These are phyloP conservation scores for Aureobasidium pullulans DNA, from an alignment of 2,329 filamentous ascomycete species.

Conservation along the genomic window DNA sequence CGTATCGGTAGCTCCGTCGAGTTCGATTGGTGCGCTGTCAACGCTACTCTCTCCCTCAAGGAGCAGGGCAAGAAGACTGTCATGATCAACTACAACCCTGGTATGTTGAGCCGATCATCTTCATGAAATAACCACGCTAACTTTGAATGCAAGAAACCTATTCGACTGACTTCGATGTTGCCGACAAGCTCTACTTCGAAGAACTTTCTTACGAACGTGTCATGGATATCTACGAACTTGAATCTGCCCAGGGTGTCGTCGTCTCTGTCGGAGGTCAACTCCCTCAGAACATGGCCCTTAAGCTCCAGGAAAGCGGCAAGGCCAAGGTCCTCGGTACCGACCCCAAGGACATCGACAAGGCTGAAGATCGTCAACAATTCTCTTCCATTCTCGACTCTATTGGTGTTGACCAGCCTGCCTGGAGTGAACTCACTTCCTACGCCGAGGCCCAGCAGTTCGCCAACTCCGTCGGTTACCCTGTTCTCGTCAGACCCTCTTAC, in stretches of 20 bases:
- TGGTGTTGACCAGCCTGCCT: slow-evolving; percentile 91
- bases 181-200: slow-evolving; percentile 92
- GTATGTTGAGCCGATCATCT: slow-evolving; percentile 17
- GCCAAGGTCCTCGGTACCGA: slow-evolving; percentile 90
- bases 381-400: slow-evolving; percentile 95
- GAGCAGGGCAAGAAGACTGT: slow-evolving; percentile 92
- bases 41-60: slow-evolving; percentile 73
- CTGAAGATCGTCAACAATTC: slow-evolving; percentile 97
- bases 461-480: slow-evolving; percentile 78
- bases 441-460: slow-evolving; percentile 83
- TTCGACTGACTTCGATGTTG: slow-evolving; percentile 77
- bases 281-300: slow-evolving; percentile 93
- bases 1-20: slow-evolving; percentile 96
- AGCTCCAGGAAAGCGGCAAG: slow-evolving; percentile 82
- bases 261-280: slow-evolving; percentile 95
- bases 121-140: neutral
- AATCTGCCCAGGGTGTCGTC: slow-evolving; percentile 76
- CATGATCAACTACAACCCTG: slow-evolving; percentile 65
- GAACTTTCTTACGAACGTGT: slow-evolving; percentile 95
- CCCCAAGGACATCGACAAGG: slow-evolving; percentile 91
- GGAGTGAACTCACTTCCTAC: slow-evolving; percentile 93
- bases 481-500: slow-evolving; percentile 89
- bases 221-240: slow-evolving; percentile 97
- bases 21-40: slow-evolving; percentile 97
- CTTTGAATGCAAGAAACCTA: slow-evolving; percentile 64